Base-by-base conservation (phyloP, 2,329 filamentous ascomycete genomes). In the Fusarium pseudoanthophilum region DNA sequence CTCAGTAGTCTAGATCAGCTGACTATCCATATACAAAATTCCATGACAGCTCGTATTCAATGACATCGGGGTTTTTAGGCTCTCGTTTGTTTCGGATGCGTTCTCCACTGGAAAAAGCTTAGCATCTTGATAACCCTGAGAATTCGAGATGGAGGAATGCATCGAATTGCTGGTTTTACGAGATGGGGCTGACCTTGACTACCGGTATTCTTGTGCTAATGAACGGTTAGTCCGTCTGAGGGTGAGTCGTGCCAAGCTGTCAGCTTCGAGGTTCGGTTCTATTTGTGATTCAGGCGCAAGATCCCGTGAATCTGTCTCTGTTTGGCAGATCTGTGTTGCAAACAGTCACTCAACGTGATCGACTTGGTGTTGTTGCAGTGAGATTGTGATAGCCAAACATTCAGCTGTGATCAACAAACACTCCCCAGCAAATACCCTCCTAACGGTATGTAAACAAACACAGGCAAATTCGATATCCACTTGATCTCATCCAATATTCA, bases 101-200 rank as follows among this genome's bases (percentile, higher is more conserved):
- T 72, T 74, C 71, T 72, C 68, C 72, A 74, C 72, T 59, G n/a
- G n/a, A 66, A 55, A 74, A 74, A 74, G 71, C 72, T 74, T 74
- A 74, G 69, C 68, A 60, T 65, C 18, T 13, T 24, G 28, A 28
- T 34, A 43, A 43, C 49, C 65, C 69, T 59, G 45, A 60, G 36
- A 61, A 28, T 48, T 49, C 14, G 28, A 67, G 43, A 63, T 57
- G 45, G 32, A 63, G 42, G 43, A 36, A 52, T 67, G 58, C 5
- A 24, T 32, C 37, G 42, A 39, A 51, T 45, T 42, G n/a, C 45
- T 52, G 52, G n/a, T 34, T 28, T 37, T 30, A 51, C 30, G 49
- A n/a, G 34, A 24, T 36, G 36, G 13, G 15, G 30, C 5, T 40
- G 24, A 18, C 4, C 28, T 55, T n/a, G 7, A 11, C 36, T 53